Base-by-base conservation (phyloP, 805 yeast genomes). In the Suhomyces pyralidae region DNA sequence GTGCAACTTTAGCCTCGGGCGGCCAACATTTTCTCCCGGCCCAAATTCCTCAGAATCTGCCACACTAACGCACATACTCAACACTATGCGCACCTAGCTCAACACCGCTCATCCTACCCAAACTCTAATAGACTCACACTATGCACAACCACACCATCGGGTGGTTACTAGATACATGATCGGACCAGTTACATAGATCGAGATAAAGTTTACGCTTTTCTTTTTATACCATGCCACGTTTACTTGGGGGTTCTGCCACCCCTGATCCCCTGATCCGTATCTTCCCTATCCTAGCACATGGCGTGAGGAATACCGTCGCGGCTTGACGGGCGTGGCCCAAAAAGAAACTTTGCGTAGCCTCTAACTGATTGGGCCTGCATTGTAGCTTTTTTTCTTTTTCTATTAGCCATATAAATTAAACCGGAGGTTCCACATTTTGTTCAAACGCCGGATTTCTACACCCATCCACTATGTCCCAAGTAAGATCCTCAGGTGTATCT, bases 401-500 rank as follows among this genome's bases (percentile, higher is more conserved):
- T 15, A 22, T 38, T 20, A 17, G 8, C 20, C 5, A 17, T 38
- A 38, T 38, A 38, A 38, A 38, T 38, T 38, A 19, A 19, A 38
- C 42, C 14, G n/a, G 3, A 17, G 42, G n/a, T 19, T 17, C 42
- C 20, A 10, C 14, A 17, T 19, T 9, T 38, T 38, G 32, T 28
- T 12, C 32, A 3, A 28, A 28, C n/a, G 32, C 32, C 32, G 10
- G 32, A 28, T 19, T 17, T 8, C 15, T 17, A 12, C 24, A 10
- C 42, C 24, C 24, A 38, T 36, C 24, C 14, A 38, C 42, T 24
- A 55, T 55, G 58, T 51, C 55, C 8, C 46, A 49, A 26, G 51
- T 49, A 15, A 40, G 52, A 14, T 48, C 54, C 12, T 38, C 54
- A 15, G 40, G 55, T 15, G 32, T 53, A 38, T 49, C 51, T 10